Percentiles rank a stretch among this genome's conserved stretches.
phyloP scores from a whole-genome alignment of 169 alveolate species.

The Cryptosporidium sp. region DNA sequence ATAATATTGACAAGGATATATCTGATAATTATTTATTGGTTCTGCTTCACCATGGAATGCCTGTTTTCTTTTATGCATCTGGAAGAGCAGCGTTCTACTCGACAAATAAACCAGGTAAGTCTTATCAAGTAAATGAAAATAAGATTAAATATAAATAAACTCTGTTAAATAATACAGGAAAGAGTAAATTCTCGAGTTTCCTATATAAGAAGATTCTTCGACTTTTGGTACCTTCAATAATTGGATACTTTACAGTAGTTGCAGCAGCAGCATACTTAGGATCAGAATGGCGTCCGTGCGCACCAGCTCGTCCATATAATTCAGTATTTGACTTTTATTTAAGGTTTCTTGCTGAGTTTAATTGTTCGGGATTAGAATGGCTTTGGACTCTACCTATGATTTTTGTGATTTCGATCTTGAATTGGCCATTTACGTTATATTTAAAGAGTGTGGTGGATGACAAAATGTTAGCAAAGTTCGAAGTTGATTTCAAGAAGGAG shows the following conservation, averaged over 20 bases:
- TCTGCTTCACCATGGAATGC: constrained; percentile 67
- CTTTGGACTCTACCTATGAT: constrained; percentile 73
- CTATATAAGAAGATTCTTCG: constrained; percentile 9
- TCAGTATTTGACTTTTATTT: constrained; percentile 51
- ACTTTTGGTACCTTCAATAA: constrained; percentile 38
- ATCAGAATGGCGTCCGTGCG: constrained; percentile 75
- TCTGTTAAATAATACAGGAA: background rate
- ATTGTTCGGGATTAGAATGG: constrained; percentile 71
- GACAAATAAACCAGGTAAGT: constrained; percentile 40
- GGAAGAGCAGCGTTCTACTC: constrained; percentile 69
- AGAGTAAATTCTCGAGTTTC: background rate
- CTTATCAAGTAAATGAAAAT: background rate
- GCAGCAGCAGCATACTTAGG: constrained; percentile 73
- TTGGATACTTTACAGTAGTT: constrained; percentile 65
- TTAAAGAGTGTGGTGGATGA: background rate
- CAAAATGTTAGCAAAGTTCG: background rate
- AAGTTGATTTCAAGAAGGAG: background rate
- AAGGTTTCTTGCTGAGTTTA: constrained; percentile 55
- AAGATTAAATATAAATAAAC: background rate
- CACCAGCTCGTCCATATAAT: constrained; percentile 40
- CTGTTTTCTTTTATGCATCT: constrained; percentile 60
- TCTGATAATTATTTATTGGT: constrained; percentile 25
- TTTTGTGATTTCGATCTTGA: constrained; percentile 12
- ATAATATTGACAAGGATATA: constrained; percentile 16
- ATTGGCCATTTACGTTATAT: constrained; percentile 22